A percentile compares a stretch with the other conserved stretches of the same genome.
Evolutionary conservation across 2,329 filamentous ascomycete genomes (phyloP).

Genomic region (Corinectria fuckeliana): DNA sequence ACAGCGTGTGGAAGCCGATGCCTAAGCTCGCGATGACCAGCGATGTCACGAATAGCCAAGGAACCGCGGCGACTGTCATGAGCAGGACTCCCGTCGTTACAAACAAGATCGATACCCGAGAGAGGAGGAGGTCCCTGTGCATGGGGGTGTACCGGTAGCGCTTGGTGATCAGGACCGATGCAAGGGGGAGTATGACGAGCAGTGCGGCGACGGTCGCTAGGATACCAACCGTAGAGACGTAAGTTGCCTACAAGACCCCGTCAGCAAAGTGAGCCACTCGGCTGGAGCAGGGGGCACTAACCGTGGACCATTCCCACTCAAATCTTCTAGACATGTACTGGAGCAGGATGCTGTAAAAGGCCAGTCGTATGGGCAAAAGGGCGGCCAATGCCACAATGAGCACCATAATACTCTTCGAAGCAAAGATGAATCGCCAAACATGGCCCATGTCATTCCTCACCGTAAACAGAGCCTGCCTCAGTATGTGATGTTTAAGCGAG

Average conservation of each 20-base stretch:
- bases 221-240: slow-evolving; percentile 48
- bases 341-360: slow-evolving; percentile 47
- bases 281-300: slow-evolving; percentile 20
- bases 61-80: slow-evolving; percentile 45
- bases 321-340: slow-evolving; percentile 63
- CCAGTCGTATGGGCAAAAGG: slow-evolving; percentile 40
- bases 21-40: slow-evolving; percentile 56
- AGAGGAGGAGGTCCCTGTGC: slow-evolving; percentile 49
- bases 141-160: slow-evolving; percentile 41
- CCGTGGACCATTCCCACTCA: slow-evolving; percentile 53
- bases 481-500: slow-evolving; percentile 18
- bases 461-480: slow-evolving; percentile 36
- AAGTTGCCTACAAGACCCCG: slow-evolving; percentile 44
- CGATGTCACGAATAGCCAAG: slow-evolving; percentile 45
- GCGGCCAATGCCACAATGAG: slow-evolving; percentile 45
- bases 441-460: slow-evolving; percentile 42
- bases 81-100: slow-evolving; percentile 45
- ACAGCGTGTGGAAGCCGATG: slow-evolving; percentile 49
- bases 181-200: slow-evolving; percentile 46
- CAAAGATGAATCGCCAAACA: slow-evolving; percentile 49
- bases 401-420: slow-evolving; percentile 46
- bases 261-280: background rate
- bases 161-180: slow-evolving; percentile 43
- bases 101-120: slow-evolving; percentile 43
- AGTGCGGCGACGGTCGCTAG: slow-evolving; percentile 47